Percentiles rank a stretch among this genome's conserved stretches.
These are phyloP conservation scores for Monosporozyma aerobia DNA, from an alignment of 805 yeast genomes.

Conservation along the genomic window DNA sequence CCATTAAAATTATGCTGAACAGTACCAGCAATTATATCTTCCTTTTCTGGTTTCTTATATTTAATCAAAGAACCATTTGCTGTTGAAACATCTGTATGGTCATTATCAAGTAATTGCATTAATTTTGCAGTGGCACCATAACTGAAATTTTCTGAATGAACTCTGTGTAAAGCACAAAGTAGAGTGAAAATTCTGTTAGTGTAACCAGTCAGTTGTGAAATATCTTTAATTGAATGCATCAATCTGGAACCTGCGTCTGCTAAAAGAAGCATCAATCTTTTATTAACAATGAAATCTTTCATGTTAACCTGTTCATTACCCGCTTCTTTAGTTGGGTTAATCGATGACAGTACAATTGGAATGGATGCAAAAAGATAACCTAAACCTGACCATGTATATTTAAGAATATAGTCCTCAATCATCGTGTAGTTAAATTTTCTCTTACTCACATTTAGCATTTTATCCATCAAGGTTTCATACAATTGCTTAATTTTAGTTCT, in stretches of 20 bases:
- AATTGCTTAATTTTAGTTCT: conserved; percentile 52
- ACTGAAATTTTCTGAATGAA: conserved; percentile 48
- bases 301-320: conserved; percentile 47
- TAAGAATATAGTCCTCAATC: conserved; percentile 77
- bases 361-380: conserved; percentile 88
- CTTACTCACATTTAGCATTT: conserved; percentile 45
- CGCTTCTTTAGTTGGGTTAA: conserved; percentile 17
- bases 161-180: conserved; percentile 69
- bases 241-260: conserved; percentile 93
- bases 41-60: background rate
- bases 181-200: conserved; percentile 77
- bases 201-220: conserved; percentile 83
- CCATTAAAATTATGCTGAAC: conserved; percentile 70
- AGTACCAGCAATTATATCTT: conserved; percentile 64
- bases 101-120: background rate
- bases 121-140: conserved; percentile 24
- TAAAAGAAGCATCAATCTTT: conserved; percentile 77
- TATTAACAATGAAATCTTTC: conserved; percentile 84
- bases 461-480: conserved; percentile 48
- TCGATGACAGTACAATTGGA: conserved; percentile 64
- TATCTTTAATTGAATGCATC: conserved; percentile 89
- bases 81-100: background rate
- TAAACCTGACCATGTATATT: conserved; percentile 90
- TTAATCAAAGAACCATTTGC: background rate
- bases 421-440: conserved; percentile 60